Evolutionary conservation across 2,329 filamentous ascomycete genomes (phyloP), one percentile per base, ranked within the genome.

Genomic region (Pseudophaeomoniella oleicola): DNA sequence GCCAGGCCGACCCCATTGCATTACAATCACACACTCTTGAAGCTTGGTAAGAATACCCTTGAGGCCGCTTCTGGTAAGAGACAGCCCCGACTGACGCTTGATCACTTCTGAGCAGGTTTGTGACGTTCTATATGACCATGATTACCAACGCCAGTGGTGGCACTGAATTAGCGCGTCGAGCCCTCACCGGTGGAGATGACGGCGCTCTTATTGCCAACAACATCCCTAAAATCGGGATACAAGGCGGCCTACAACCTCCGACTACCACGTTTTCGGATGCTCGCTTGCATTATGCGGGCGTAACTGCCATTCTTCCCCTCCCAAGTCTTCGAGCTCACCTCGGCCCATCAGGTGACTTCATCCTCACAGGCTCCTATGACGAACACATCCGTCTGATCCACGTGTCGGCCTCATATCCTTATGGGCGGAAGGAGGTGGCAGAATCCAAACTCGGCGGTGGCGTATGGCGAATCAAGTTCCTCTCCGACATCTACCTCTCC

Each of bases 311-410:
- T 37, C 57, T 94, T 2, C 83, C 86, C 0, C 59, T 93, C 2
- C 51, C 66, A 1, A 48, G 54, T 2, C 16, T 14, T n/a, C 34
- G 3, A 30, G 4, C n/a, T 22, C 19, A 5, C 18, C 17, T 11
- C 15, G n/a, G 9, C 46, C 52, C 0, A 30, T 51, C 4, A n/a
- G 45, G 53, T 5, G 61, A 68, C 5, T 50, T 90, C 3, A 56
- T 93, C 2, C 50, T 94, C 2, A 94, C 87, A 0, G 90, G 90
- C 3, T 92, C 84, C 51, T 98, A 96, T 51, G 90, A 96, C 49
- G 87, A 96, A 48, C 66, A 69, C 42, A 63, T 96, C 13, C 73
- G 88, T 10, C 48, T 16, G 53, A 45, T 4, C 47, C 48, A 4
- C 22, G n/a, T 27, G 9, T 27, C 22, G n/a, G 6, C 22, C n/a